phyloP scores from a whole-genome alignment of 2,329 filamentous ascomycete species.

The Pyricularia sp. region DNA sequence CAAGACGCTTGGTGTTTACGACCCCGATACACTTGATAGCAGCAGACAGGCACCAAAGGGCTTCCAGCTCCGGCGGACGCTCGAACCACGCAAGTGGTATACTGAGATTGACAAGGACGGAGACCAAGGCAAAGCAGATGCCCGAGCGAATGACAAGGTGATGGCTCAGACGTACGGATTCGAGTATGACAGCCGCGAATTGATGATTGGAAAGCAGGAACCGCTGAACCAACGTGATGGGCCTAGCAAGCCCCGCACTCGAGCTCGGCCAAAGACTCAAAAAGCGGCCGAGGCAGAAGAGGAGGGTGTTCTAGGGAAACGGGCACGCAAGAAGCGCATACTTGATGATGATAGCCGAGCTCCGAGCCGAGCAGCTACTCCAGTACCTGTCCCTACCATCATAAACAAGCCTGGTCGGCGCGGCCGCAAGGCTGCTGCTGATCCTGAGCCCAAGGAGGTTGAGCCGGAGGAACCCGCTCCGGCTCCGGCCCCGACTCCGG shows the following conservation, averaged over 20 bases:
- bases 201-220: slow-evolving; percentile 50
- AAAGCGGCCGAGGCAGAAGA: slow-evolving; percentile 46
- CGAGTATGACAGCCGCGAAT: slow-evolving; percentile 48
- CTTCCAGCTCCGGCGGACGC: slow-evolving; percentile 4
- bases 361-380: slow-evolving; percentile 42
- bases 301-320: slow-evolving; percentile 35
- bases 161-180: slow-evolving; percentile 53
- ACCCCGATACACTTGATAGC: slow-evolving; percentile 19
- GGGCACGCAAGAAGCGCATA: slow-evolving; percentile 42
- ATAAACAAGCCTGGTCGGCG: slow-evolving; percentile 6
- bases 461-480: slow-evolving; percentile 2
- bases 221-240: slow-evolving; percentile 47
- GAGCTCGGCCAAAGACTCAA: slow-evolving; percentile 47
- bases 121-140: slow-evolving; percentile 36
- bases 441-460: background rate
- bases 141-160: slow-evolving; percentile 41
- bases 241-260: slow-evolving; percentile 37
- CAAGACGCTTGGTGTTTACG: slow-evolving; percentile 16
- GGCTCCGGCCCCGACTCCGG: background rate
- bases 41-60: slow-evolving; percentile 26
- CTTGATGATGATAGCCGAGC: slow-evolving; percentile 42
- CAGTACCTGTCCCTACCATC: slow-evolving; percentile 20
- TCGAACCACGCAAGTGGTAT: slow-evolving; percentile 14
- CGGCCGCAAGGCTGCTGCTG: slow-evolving; percentile 1
- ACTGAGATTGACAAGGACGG: slow-evolving; percentile 34